A percentile compares a stretch with the other conserved stretches of the same genome.
These are phyloP conservation scores for Daldinia concentrica DNA, from an alignment of 495 filamentous ascomycete species.

Conservation along the genomic window DNA sequence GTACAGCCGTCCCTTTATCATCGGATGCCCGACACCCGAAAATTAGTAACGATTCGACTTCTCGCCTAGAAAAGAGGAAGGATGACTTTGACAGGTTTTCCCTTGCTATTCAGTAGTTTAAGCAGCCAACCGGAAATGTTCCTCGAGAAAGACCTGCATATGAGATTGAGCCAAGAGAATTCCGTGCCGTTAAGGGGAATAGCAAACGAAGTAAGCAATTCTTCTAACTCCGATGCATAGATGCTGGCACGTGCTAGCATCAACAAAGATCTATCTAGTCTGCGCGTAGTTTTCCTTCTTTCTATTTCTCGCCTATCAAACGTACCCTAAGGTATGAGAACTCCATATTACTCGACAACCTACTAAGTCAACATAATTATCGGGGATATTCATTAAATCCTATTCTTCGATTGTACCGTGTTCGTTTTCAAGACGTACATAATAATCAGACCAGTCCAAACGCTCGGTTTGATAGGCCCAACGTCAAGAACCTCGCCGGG, in stretches of 20 bases:
- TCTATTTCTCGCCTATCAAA: background rate
- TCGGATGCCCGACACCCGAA: conserved; percentile 35
- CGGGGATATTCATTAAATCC: conserved; percentile 1
- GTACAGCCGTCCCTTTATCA: conserved; percentile 21
- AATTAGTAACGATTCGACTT: conserved; percentile 2
- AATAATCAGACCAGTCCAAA: background rate
- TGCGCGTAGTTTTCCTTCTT: background rate
- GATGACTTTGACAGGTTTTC: background rate
- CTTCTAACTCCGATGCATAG: conserved; percentile 1
- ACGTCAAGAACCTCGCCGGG: conserved; percentile 9
- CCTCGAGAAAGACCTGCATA: background rate
- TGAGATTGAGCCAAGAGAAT: conserved; percentile 8
- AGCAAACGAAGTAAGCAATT: background rate
- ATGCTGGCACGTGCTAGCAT: background rate
- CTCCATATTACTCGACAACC: background rate
- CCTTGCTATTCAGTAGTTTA: conserved; percentile 1
- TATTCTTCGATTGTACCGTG: conserved; percentile 8
- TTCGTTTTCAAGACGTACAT: conserved; percentile 22
- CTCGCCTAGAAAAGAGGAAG: conserved; percentile 26
- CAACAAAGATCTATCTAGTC: background rate
- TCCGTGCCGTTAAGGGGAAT: conserved; percentile 9
- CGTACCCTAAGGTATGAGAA: too few relatives aligned
- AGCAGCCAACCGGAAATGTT: conserved; percentile 27
- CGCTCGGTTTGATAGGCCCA: conserved; percentile 3
- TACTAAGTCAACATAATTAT: background rate